Evolutionary conservation across 1,284 basidiomycete genomes (phyloP).

Genomic region (Cryptococcus wingfieldii): DNA sequence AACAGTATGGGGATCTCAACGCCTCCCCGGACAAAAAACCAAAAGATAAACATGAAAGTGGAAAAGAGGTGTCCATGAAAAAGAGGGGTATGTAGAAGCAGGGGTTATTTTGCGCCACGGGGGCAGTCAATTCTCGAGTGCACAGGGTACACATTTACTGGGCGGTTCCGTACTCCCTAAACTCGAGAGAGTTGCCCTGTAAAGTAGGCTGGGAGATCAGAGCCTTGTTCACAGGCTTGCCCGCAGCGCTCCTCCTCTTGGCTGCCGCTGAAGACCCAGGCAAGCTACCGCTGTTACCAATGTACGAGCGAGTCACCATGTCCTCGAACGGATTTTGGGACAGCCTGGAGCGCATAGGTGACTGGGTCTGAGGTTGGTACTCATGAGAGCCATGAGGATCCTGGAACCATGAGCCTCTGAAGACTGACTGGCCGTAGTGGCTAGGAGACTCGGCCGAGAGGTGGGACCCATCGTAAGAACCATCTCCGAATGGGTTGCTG

Average conservation of each 20-base stretch:
- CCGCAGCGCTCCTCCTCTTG: conserved; percentile 20
- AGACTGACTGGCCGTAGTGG: conserved; percentile 26
- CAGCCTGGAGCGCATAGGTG: background rate
- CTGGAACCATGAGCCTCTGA: conserved; percentile 22
- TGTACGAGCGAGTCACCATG: conserved; percentile 39
- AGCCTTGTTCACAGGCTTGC: conserved; percentile 40
- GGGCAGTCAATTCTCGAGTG: too few relatives aligned
- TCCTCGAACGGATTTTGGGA: conserved; percentile 48
- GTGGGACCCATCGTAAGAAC: conserved; percentile 1
- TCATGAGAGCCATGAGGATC: conserved; percentile 10
- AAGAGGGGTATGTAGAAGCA: too few relatives aligned
- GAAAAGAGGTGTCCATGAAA: too few relatives aligned
- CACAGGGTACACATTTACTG: too few relatives aligned
- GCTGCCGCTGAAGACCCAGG: background rate
- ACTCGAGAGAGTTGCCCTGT: conserved; percentile 48
- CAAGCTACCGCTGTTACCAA: conserved; percentile 7
- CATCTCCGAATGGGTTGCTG: background rate
- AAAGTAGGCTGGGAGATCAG: conserved; percentile 48
- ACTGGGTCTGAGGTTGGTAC: background rate
- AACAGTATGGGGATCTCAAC: too few relatives aligned
- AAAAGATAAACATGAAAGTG: too few relatives aligned
- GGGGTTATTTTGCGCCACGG: too few relatives aligned
- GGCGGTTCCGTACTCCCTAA: conserved; percentile 33
- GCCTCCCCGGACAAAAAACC: too few relatives aligned
- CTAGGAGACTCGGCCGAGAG: conserved; percentile 5